These are phyloP conservation scores for Neofusicoccum sp. DNA, from an alignment of 2,329 filamentous ascomycete genomes.

Conservation along the genomic window DNA sequence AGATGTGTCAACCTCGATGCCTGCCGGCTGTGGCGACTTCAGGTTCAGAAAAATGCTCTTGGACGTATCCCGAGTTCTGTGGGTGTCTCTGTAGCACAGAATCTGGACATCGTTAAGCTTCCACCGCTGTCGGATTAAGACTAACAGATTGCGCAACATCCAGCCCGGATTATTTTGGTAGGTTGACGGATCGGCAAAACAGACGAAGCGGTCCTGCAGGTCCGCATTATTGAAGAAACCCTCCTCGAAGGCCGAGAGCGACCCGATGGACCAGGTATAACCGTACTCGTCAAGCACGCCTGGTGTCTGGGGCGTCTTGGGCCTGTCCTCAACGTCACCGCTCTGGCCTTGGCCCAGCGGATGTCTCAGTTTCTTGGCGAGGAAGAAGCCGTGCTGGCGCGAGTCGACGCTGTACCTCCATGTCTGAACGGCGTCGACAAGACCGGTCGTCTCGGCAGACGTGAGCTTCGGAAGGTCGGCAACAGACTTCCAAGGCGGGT, in stretches of 20 bases:
- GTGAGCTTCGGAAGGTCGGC: constrained; percentile 53
- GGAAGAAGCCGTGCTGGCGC: constrained; percentile 90
- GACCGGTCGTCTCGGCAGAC: constrained; percentile 70
- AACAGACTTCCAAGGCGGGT: constrained; percentile 71
- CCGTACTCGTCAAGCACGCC: constrained; percentile 56
- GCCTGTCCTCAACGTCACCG: constrained; percentile 29
- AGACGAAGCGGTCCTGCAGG: constrained; percentile 76
- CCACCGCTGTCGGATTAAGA: constrained; percentile 83
- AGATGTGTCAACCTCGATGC: constrained; percentile 9
- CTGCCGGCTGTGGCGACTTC: constrained; percentile 46
- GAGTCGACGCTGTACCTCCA: constrained; percentile 83
- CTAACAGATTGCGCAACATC: constrained; percentile 86
- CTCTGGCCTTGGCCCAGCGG: not conserved
- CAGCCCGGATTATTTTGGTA: constrained; percentile 87
- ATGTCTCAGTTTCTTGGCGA: constrained; percentile 73
- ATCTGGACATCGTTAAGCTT: constrained; percentile 76
- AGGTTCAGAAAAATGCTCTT: constrained; percentile 78
- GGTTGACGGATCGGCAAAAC: constrained; percentile 91
- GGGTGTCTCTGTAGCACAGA: constrained; percentile 86
- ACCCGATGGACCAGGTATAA: constrained; percentile 76
- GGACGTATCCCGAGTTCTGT: constrained; percentile 74
- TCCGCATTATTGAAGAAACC: constrained; percentile 80
- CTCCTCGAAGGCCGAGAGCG: constrained; percentile 76
- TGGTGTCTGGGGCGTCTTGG: constrained; percentile 50
- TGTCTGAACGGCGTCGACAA: constrained; percentile 82